phyloP scores from a whole-genome alignment of 352 stramenopile genomes.

The Globisporangium middletonii region DNA sequence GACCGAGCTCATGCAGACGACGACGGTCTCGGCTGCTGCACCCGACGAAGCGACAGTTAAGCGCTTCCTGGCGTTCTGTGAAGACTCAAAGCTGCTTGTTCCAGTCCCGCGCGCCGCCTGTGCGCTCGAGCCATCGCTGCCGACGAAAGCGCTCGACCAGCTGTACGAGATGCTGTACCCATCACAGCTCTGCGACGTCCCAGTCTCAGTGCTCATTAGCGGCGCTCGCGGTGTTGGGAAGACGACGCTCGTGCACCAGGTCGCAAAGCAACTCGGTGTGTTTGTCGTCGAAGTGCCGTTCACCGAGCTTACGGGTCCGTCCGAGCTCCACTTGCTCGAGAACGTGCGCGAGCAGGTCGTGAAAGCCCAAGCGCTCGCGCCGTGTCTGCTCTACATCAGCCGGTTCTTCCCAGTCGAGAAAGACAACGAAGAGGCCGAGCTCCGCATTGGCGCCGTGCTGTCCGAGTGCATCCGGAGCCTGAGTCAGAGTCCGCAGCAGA shows the following conservation, averaged over 20 bases:
- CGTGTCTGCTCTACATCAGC: constrained; percentile 78
- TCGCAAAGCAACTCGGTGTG: constrained; percentile 60
- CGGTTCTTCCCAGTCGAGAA: constrained; percentile 75
- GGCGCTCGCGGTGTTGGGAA: constrained; percentile 69
- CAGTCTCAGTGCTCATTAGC: constrained; percentile 65
- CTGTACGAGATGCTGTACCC: constrained; percentile 69
- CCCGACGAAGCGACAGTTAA: constrained; percentile 56
- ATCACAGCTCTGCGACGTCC: constrained; percentile 55
- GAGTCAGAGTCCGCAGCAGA: constrained; percentile 35
- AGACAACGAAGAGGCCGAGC: constrained; percentile 65
- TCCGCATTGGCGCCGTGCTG: constrained; percentile 56
- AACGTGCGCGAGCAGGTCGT: constrained; percentile 66
- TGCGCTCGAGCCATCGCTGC: constrained; percentile 21
- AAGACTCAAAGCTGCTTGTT: background rate
- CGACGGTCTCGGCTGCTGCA: constrained; percentile 34
- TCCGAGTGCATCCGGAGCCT: constrained; percentile 59
- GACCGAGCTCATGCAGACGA: constrained; percentile 66
- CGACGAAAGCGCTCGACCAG: constrained; percentile 30
- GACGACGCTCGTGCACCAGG: constrained; percentile 59
- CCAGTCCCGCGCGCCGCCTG: background rate
- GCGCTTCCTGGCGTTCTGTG: constrained; percentile 31
- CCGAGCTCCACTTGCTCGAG: constrained; percentile 66
- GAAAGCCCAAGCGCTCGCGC: constrained; percentile 58
- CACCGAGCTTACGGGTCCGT: constrained; percentile 63
- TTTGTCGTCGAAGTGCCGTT: constrained; percentile 71